Percentiles rank a stretch among this genome's conserved stretches.
These are phyloP conservation scores for Aspergillus nomiae DNA, from an alignment of 2,329 filamentous ascomycete species.

Conservation along the genomic window DNA sequence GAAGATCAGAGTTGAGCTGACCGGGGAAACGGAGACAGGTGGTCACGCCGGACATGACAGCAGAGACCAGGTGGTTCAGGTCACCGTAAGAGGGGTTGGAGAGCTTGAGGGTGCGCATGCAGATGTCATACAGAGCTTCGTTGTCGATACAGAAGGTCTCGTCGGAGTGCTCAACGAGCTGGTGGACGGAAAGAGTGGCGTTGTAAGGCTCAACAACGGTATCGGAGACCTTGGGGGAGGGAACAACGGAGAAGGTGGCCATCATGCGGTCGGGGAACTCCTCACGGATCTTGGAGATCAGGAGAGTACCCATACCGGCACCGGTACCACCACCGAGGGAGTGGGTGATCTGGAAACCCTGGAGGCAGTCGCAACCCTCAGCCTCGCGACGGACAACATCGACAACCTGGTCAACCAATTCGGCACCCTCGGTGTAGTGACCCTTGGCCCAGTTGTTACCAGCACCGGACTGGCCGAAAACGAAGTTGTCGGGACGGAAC, in stretches of 20 bases:
- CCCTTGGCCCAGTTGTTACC: constrained; percentile 99
- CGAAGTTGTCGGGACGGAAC: constrained; percentile 99
- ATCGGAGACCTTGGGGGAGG: constrained; percentile 98
- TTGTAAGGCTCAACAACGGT: constrained; percentile 99
- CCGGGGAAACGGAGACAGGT: constrained; percentile 99
- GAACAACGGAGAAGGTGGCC: constrained; percentile 98
- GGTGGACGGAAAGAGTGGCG: constrained; percentile 97
- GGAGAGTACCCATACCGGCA: constrained; percentile 99
- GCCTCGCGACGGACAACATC: constrained; percentile 98
- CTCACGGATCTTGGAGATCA: constrained; percentile 99
- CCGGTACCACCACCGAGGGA: constrained; percentile 99
- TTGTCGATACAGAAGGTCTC: constrained; percentile 99
- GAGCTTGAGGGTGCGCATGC: constrained; percentile 99
- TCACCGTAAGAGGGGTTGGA: constrained; percentile 98
- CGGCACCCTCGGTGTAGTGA: constrained; percentile 99
- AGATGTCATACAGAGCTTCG: constrained; percentile 99
- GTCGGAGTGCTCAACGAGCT: constrained; percentile 99
- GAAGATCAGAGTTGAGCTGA: constrained; percentile 99
- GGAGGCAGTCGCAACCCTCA: constrained; percentile 98
- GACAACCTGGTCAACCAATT: constrained; percentile 96
- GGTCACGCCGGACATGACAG: constrained; percentile 99
- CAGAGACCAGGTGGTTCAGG: constrained; percentile 98
- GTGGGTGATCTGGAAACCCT: constrained; percentile 99
- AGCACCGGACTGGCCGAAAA: constrained; percentile 98
- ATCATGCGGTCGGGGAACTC: constrained; percentile 99